Evolutionary conservation across 352 stramenopile species (phyloP), one percentile per base, ranked within the genome.

Genomic region (Peronospora tabacina): DNA sequence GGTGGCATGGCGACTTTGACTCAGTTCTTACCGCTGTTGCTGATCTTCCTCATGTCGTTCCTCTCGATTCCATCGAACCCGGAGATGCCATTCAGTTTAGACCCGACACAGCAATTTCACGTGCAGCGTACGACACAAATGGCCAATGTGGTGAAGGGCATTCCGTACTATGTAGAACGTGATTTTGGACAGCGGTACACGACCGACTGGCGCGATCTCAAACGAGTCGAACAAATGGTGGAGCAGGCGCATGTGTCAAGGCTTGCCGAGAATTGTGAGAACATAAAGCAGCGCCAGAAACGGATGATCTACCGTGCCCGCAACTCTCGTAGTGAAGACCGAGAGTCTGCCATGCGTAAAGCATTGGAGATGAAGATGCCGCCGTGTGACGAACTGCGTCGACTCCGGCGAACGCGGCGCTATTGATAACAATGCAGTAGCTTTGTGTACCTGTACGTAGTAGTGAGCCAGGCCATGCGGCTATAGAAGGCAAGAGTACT

Each of bases 171-270:
- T 47, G 83, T 94, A 36, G 81, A 88, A 40, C 66, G 62, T 35
- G 78, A 90, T 58, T 94, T 94, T 68, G 79, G 92, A 19, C 76
- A 82, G 51, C 86, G 82, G 60, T 92, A 92, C 63, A 90, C 81
- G 49, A 83, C 60, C 36, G 71, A 92, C 59, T 92, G 81, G 79
- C 75, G 83, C 37, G 81, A 94, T 64, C 66, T 94, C 32, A 63
- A 76, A 47, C 75, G 78, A 45, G 78, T 94, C 7, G 81, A 94
- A 72, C 75, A 88, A 72, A 80, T 90, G 72, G 81, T 94, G 29
- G 77, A 94, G 64, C 79, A 90, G 62, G 73, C 80, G 37, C 75
- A 92, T 50, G 63, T 89, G 49, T 69, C 69, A 1, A 69, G 66
- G 13, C 69, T 94, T 11, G 75, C 74, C 16, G 81, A 94, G 44